phyloP scores from a whole-genome alignment of 352 stramenopile genomes.

The Thalassiosira mediterranea region DNA sequence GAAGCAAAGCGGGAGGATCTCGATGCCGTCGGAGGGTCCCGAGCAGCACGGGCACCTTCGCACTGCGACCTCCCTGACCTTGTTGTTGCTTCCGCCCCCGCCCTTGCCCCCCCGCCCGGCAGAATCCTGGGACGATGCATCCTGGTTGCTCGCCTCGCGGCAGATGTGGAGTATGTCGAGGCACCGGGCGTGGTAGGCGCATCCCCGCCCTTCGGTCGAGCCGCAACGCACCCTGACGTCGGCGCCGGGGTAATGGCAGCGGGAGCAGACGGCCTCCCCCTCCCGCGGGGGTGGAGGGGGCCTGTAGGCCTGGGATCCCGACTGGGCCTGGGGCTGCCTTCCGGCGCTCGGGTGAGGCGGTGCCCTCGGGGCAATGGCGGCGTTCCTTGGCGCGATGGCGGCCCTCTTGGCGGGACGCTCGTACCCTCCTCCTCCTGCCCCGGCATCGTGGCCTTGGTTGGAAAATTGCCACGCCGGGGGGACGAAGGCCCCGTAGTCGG shows the following conservation, averaged over 20 bases:
- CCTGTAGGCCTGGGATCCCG: neutral
- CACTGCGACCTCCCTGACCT: neutral
- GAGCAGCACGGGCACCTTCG: conserved; percentile 47
- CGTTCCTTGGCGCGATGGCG: too few species aligned
- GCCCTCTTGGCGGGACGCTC: too few species aligned
- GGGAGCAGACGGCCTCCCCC: neutral
- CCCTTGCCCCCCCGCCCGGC: neutral
- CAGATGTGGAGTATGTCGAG: conserved; percentile 9
- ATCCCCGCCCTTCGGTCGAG: neutral
- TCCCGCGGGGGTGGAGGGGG: conserved; percentile 1
- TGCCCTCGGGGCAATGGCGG: too few species aligned
- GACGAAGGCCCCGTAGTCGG: neutral
- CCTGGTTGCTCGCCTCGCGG: conserved; percentile 1
- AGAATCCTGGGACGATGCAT: neutral
- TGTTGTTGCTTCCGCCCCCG: neutral
- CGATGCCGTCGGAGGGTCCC: conserved; percentile 38
- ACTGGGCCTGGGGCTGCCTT: too few species aligned
- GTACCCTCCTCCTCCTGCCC: too few species aligned
- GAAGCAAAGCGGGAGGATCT: conserved; percentile 51
- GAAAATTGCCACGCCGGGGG: neutral
- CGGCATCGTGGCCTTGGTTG: too few species aligned
- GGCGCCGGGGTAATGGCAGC: conserved; percentile 9
- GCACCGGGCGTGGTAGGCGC: conserved; percentile 11
- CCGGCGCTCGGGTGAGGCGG: too few species aligned
- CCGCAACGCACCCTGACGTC: conserved; percentile 8